Percentiles rank a stretch among this genome's conserved stretches.
Evolutionary conservation across 352 stramenopile species (phyloP).

Genomic region (Pythium pyrilobum): DNA sequence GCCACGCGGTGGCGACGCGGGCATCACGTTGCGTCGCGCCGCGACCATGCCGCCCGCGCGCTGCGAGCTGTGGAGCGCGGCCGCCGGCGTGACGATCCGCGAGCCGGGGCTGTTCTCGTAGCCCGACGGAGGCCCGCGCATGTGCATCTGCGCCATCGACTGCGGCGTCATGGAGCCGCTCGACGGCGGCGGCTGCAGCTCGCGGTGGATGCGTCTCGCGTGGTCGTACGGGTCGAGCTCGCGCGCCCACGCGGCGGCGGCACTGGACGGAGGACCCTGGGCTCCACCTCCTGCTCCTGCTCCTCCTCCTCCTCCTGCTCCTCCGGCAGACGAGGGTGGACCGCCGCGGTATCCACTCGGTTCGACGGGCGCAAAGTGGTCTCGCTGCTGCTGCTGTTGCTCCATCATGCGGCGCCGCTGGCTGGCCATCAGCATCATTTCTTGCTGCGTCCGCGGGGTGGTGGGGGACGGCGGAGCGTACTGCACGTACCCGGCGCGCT

Average conservation of each 20-base stretch:
- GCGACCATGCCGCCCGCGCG: constrained; percentile 1
- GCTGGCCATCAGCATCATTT: constrained; percentile 12
- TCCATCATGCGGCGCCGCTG: constrained; percentile 5
- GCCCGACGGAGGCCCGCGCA: constrained; percentile 1
- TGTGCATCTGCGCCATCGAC: constrained; percentile 6
- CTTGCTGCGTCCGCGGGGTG: constrained; percentile 6
- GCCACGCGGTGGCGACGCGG: background rate
- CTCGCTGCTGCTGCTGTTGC: constrained; percentile 18
- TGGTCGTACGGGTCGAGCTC: constrained; percentile 23
- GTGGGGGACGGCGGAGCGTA: constrained; percentile 13
- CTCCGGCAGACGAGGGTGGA: background rate
- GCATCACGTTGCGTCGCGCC: background rate
- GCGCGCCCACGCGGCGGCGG: constrained; percentile 9
- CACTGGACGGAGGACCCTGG: background rate
- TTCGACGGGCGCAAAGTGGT: constrained; percentile 4
- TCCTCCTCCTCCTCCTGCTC: no score
- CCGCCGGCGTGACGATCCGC: constrained; percentile 21
- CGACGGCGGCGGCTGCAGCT: constrained; percentile 15
- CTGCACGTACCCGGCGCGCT: constrained; percentile 31
- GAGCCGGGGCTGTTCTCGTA: constrained; percentile 19
- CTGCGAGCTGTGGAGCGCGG: constrained; percentile 13
- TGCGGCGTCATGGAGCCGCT: constrained; percentile 12
- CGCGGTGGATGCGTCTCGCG: constrained; percentile 32
- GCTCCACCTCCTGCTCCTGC: no score
- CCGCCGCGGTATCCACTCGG: background rate